phyloP scores from a whole-genome alignment of 352 stramenopile species.

The Hyaloperonospora arabidopsidis region DNA sequence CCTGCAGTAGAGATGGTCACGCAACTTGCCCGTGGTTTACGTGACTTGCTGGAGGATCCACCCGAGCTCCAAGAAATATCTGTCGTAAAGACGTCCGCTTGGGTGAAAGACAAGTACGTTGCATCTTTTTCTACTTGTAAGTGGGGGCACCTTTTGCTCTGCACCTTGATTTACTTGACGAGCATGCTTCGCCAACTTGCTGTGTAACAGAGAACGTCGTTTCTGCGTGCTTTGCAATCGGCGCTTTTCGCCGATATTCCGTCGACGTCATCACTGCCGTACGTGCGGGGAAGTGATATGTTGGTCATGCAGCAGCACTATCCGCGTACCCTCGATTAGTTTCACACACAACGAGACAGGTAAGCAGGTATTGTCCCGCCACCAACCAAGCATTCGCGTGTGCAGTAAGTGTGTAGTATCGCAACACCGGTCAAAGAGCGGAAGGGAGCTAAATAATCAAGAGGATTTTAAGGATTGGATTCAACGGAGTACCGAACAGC shows the following conservation, averaged over 20 bases:
- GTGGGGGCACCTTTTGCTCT: background rate
- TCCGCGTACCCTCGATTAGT: constrained; percentile 76
- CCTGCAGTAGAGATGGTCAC: constrained; percentile 78
- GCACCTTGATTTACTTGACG: constrained; percentile 13
- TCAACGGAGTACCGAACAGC: constrained; percentile 49
- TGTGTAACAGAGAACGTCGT: constrained; percentile 48
- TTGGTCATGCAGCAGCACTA: constrained; percentile 80
- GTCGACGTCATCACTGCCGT: constrained; percentile 80
- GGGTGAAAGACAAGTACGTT: constrained; percentile 78
- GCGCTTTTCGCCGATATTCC: constrained; percentile 78
- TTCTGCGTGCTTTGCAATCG: constrained; percentile 78
- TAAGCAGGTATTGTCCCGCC: constrained; percentile 66
- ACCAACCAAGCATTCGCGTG: constrained; percentile 77
- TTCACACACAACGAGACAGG: constrained; percentile 78
- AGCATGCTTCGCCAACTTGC: constrained; percentile 6
- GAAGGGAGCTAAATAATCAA: constrained; percentile 62
- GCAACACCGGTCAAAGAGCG: constrained; percentile 68
- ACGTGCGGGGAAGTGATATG: constrained; percentile 85
- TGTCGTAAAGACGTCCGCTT: constrained; percentile 72
- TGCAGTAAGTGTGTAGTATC: constrained; percentile 78
- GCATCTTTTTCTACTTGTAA: constrained; percentile 1
- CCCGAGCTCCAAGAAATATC: constrained; percentile 74
- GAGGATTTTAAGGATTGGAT: constrained; percentile 81
- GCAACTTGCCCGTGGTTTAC: constrained; percentile 69
- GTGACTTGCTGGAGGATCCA: constrained; percentile 70